Evolutionary conservation across 2,329 filamentous ascomycete genomes (phyloP).

Genomic region (Sporothrix euskadiensis): DNA sequence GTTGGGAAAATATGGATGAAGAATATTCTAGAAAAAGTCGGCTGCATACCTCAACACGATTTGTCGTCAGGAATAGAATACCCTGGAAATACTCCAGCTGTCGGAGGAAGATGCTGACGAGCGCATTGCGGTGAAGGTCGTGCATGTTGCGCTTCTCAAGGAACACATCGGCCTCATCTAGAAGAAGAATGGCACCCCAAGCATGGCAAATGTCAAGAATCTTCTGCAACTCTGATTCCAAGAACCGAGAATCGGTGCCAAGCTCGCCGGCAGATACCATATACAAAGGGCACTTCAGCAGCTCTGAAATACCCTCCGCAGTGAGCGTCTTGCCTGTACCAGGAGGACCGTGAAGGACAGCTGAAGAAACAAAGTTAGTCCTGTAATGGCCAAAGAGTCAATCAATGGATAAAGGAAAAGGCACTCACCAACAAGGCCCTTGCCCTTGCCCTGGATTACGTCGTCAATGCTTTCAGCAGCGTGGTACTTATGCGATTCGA

Average conservation of each 20-base stretch:
- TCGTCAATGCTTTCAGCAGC: constrained; percentile 80
- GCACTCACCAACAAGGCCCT: constrained; percentile 68
- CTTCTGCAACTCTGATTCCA: constrained; percentile 51
- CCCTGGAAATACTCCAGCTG: constrained; percentile 90
- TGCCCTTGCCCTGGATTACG: constrained; percentile 80
- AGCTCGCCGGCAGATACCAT: constrained; percentile 59
- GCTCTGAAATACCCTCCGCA: constrained; percentile 46
- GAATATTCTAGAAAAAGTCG: neutral
- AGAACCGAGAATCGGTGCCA: constrained; percentile 45
- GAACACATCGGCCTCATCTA: constrained; percentile 58
- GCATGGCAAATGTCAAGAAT: constrained; percentile 51
- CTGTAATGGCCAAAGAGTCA: neutral
- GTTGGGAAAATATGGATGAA: constrained; percentile 27
- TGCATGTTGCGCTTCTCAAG: constrained; percentile 49
- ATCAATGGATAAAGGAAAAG: neutral
- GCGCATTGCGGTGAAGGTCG: constrained; percentile 51
- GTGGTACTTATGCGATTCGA: constrained; percentile 81
- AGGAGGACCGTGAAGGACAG: constrained; percentile 73
- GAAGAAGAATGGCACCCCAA: constrained; percentile 54
- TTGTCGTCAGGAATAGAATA: constrained; percentile 86
- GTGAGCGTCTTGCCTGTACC: constrained; percentile 52
- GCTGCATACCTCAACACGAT: constrained; percentile 65
- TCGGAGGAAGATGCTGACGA: constrained; percentile 76
- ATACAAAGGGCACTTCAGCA: constrained; percentile 48
- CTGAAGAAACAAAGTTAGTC: constrained; percentile 35